Evolutionary conservation across 2,329 filamentous ascomycete genomes (phyloP).

Genomic region (Emmonsiellopsis sp.): DNA sequence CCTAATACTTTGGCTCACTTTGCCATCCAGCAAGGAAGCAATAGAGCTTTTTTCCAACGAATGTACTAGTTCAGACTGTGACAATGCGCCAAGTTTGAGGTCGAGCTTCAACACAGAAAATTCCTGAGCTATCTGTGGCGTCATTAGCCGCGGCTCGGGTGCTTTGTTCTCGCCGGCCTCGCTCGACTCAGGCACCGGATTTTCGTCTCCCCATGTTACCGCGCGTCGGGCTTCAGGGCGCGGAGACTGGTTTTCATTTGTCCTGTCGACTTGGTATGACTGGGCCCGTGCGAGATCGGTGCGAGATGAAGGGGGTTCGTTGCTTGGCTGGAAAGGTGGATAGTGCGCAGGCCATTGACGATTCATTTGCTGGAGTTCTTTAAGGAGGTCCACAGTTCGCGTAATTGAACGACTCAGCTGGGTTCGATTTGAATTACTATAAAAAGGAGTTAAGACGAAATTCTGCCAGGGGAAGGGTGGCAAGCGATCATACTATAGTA

Average conservation of each 20-base stretch:
- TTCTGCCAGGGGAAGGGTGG: not conserved
- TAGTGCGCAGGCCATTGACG: constrained; percentile 90
- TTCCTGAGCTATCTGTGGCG: constrained; percentile 86
- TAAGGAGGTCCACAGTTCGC: constrained; percentile 72
- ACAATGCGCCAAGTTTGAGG: constrained; percentile 75
- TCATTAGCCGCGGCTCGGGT: constrained; percentile 72
- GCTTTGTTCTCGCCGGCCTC: constrained; percentile 54
- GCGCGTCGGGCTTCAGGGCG: constrained; percentile 54
- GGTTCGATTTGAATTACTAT: constrained; percentile 72
- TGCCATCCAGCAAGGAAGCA: constrained; percentile 81
- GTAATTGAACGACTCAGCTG: constrained; percentile 81
- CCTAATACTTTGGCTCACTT: constrained; percentile 87
- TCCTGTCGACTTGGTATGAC: constrained; percentile 26
- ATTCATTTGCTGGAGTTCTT: constrained; percentile 80
- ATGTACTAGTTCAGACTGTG: constrained; percentile 85
- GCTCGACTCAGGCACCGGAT: constrained; percentile 60
- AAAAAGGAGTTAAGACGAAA: constrained; percentile 9
- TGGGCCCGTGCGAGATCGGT: constrained; percentile 19
- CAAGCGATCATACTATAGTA: constrained; percentile 58
- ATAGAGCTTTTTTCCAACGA: constrained; percentile 88
- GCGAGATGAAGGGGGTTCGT: constrained; percentile 18
- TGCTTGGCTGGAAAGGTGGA: constrained; percentile 48
- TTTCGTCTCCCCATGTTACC: constrained; percentile 58
- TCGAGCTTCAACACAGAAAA: constrained; percentile 95
- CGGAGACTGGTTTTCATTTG: constrained; percentile 18